Base-by-base conservation (phyloP, 768 basidiomycete species). In the Coprinellus micaceus region DNA sequence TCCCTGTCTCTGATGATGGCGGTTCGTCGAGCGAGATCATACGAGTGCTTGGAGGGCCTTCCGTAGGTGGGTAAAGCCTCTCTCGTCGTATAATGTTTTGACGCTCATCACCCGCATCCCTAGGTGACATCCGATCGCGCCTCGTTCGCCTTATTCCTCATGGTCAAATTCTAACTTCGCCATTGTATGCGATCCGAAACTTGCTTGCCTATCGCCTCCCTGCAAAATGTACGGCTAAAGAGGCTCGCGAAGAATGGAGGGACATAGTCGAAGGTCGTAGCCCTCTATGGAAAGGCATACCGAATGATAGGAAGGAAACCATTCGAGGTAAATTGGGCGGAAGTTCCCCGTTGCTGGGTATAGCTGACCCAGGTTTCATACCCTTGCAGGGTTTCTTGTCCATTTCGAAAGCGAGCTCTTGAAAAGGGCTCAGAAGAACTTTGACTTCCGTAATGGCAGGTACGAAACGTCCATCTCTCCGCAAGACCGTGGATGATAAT, bases 1-100 rank as follows among this genome's bases (percentile, higher is more conserved):
- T 98, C 30, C 95, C 95, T 4, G 91, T 98, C 29, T 95, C 93
- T 5, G 95, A 98, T 66, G 94, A 98, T 68, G 95, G 95, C 1
- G 95, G 95, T 43, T 94, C 91, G 2, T 96, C 94, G 2, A 91
- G 90, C 61, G 94, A 97, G 76, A 96, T 96, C 52, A 91, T 94
- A 51, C 84, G 94, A 48, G 92, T 94, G 22, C 77, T 98, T 52
- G 90, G 89, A 17, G 91, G 91, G 2, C 89, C 91, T 21, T 92
- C 91, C 30, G 83, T 94, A 64, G 89, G 91, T 89, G 63, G 26
- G 59, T 60, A 52, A 5, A 9, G 29, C 21, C 19, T 43, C 7
- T 24, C 25, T 7, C 19, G 19, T 28, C 2, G n/a, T 25, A 22
- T 19, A 46, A 26, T 22, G 49, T 21, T 54, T 24, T n/a, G n/a